Percentiles rank a stretch among this genome's conserved stretches.
phyloP scores from a whole-genome alignment of 306 rosid genomes.

The Inga leiocalycina region DNA sequence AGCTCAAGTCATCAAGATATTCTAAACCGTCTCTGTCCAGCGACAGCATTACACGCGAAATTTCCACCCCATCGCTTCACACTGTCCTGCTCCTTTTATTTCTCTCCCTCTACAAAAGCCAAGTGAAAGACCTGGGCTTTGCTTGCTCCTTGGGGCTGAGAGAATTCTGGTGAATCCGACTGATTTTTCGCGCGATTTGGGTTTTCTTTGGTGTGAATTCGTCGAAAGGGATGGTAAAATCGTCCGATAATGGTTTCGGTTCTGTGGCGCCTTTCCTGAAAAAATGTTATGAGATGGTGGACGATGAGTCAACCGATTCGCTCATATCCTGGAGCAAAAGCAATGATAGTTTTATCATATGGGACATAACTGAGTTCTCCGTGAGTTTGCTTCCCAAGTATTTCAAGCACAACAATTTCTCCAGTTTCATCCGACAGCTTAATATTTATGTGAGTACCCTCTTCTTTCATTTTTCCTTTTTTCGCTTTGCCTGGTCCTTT shows the following conservation, averaged over 20 bases:
- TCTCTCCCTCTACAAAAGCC: not conserved
- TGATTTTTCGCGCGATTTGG: slow-evolving; percentile 28
- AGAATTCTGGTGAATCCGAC: not conserved
- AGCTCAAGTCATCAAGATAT: not conserved
- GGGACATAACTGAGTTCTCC: slow-evolving; percentile 63
- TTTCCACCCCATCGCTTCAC: not conserved
- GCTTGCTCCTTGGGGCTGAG: too few species aligned
- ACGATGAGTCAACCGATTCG: slow-evolving; percentile 48
- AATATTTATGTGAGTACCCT: slow-evolving; percentile 59
- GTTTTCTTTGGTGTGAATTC: not conserved
- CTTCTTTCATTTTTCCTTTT: not conserved
- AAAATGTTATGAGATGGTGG: slow-evolving; percentile 70
- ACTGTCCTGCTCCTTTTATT: not conserved
- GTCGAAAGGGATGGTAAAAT: slow-evolving; percentile 48
- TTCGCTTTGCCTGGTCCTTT: not conserved
- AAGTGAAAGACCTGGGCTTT: not conserved
- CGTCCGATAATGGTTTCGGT: slow-evolving; percentile 33
- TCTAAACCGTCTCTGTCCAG: not conserved
- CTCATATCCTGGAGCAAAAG: slow-evolving; percentile 57
- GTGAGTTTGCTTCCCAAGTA: slow-evolving; percentile 55
- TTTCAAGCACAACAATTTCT: slow-evolving; percentile 73
- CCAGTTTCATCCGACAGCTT: slow-evolving; percentile 82
- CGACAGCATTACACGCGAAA: not conserved
- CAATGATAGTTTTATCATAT: slow-evolving; percentile 49
- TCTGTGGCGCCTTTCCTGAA: slow-evolving; percentile 65